Conservation (phyloP, 257 asterid genomes). For the Lantana camara region DNA sequence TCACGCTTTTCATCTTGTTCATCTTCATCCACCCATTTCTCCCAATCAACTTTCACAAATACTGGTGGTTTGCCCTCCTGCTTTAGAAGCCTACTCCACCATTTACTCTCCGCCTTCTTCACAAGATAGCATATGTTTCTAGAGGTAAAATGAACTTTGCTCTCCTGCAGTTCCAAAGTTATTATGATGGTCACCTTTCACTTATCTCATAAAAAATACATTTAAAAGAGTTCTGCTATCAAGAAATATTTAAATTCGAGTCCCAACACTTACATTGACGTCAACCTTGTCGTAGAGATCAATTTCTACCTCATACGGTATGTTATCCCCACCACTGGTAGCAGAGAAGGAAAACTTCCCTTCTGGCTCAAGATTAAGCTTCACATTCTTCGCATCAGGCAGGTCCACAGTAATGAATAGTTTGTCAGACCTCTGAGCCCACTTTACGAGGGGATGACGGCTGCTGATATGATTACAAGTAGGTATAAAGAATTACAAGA, state of each 20-base stretch:
- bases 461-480: slow-evolving; percentile 34
- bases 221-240: not conserved
- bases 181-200: not conserved
- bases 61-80: slow-evolving; percentile 60
- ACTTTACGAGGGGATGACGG: slow-evolving; percentile 65
- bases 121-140: slow-evolving; percentile 59
- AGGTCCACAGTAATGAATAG: slow-evolving; percentile 62
- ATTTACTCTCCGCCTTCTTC: slow-evolving; percentile 73
- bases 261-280: slow-evolving; percentile 48
- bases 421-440: slow-evolving; percentile 72
- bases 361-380: slow-evolving; percentile 65
- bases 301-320: slow-evolving; percentile 54
- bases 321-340: slow-evolving; percentile 47
- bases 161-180: slow-evolving; percentile 51
- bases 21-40: slow-evolving; percentile 87
- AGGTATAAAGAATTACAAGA: not conserved
- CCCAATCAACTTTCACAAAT: slow-evolving; percentile 84
- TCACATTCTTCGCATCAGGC: slow-evolving; percentile 75
- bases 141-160: slow-evolving; percentile 49
- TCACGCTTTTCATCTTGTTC: slow-evolving; percentile 56
- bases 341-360: slow-evolving; percentile 76
- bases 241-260: not conserved
- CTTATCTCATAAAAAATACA: not conserved
- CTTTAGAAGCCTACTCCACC: slow-evolving; percentile 76
- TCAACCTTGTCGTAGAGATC: slow-evolving; percentile 66